These are phyloP conservation scores for Lentinus tigrinus DNA, from an alignment of 768 basidiomycete species.

Conservation along the genomic window DNA sequence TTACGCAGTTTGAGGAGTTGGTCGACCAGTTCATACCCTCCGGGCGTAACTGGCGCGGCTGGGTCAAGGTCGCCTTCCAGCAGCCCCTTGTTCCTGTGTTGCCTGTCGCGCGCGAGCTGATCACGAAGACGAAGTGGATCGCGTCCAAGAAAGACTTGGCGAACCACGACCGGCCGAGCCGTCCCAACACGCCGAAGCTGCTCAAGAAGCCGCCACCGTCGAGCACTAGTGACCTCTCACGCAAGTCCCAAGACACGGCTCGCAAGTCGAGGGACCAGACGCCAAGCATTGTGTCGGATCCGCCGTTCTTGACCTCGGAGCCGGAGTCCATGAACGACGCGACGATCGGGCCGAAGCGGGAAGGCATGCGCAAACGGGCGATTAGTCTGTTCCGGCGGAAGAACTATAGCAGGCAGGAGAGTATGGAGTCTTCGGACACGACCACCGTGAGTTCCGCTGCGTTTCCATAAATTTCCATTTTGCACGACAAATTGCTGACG, in stretches of 20 bases:
- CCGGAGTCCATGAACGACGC: constrained; percentile 13
- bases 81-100: constrained; percentile 77
- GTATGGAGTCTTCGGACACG: constrained; percentile 22
- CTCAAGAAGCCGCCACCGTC: constrained; percentile 1
- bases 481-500: background rate
- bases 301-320: constrained; percentile 17
- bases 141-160: constrained; percentile 37
- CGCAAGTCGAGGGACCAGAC: constrained; percentile 11
- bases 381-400: constrained; percentile 28
- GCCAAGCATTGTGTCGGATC: constrained; percentile 5
- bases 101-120: constrained; percentile 74
- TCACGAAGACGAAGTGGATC: constrained; percentile 76
- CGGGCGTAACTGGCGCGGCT: constrained; percentile 75
- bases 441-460: background rate
- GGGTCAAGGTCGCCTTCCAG: constrained; percentile 82
- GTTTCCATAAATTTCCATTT: background rate
- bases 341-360: constrained; percentile 1
- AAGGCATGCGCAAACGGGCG: constrained; percentile 15
- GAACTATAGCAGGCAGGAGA: constrained; percentile 18
- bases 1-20: constrained; percentile 68
- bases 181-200: constrained; percentile 16
- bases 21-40: constrained; percentile 80
- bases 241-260: background rate
- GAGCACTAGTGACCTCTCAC: background rate
- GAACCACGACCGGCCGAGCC: constrained; percentile 11